Evolutionary conservation across 2,329 filamentous ascomycete genomes (phyloP).

Genomic region (Fonsecaea multimorphosa): DNA sequence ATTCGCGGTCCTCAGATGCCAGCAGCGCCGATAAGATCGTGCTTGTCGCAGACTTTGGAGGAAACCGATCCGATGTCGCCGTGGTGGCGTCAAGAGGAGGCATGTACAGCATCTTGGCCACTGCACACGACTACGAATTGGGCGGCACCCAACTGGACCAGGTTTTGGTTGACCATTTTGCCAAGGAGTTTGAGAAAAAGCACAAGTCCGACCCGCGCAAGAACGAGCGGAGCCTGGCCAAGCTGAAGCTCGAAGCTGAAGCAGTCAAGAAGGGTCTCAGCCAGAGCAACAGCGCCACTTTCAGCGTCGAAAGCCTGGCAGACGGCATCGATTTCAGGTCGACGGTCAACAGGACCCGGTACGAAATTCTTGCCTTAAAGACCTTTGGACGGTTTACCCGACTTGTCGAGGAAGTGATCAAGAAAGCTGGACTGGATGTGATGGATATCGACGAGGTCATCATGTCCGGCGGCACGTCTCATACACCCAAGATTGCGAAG

Average conservation of each 20-base stretch:
- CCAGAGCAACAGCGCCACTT: slow-evolving; percentile 83
- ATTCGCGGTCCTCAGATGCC: slow-evolving; percentile 77
- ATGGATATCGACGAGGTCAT: slow-evolving; percentile 95
- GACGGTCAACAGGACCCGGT: slow-evolving; percentile 90
- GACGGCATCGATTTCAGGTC: slow-evolving; percentile 90
- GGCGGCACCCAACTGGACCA: slow-evolving; percentile 85
- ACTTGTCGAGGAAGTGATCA: slow-evolving; percentile 80
- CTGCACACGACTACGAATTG: slow-evolving; percentile 93
- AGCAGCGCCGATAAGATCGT: slow-evolving; percentile 82
- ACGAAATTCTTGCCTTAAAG: slow-evolving; percentile 86
- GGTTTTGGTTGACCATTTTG: slow-evolving; percentile 92
- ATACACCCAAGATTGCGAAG: slow-evolving; percentile 89
- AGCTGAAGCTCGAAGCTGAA: slow-evolving; percentile 90
- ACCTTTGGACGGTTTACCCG: slow-evolving; percentile 87
- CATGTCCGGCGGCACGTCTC: slow-evolving; percentile 86
- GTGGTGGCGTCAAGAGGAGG: slow-evolving; percentile 90
- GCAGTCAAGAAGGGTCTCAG: slow-evolving; percentile 89
- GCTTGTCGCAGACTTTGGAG: slow-evolving; percentile 90
- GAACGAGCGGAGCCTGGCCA: slow-evolving; percentile 81
- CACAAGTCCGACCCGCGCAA: slow-evolving; percentile 85
- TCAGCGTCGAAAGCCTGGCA: slow-evolving; percentile 89
- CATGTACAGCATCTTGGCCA: slow-evolving; percentile 94
- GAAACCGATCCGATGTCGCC: slow-evolving; percentile 88
- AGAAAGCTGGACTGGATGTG: slow-evolving; percentile 90
- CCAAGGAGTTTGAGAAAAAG: slow-evolving; percentile 99